A percentile compares a stretch with the other conserved stretches of the same genome.
Evolutionary conservation across 2,329 filamentous ascomycete species (phyloP).

Genomic region (Trichophyton rubrum): DNA sequence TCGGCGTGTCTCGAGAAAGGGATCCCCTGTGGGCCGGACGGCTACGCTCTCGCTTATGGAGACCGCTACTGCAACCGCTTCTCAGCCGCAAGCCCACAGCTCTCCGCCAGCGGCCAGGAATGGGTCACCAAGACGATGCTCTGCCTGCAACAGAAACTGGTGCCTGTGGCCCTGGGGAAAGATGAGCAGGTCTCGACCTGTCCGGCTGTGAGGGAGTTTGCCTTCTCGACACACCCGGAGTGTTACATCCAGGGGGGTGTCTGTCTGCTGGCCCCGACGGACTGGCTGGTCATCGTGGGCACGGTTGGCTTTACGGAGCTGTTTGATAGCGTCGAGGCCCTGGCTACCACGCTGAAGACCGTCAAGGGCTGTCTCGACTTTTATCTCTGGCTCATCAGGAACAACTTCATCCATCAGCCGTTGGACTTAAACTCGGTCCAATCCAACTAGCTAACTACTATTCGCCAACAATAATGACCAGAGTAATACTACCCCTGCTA

Average conservation of each 20-base stretch:
- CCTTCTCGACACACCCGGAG: slow-evolving; percentile 15
- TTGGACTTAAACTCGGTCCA: too few species aligned
- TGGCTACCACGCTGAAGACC: slow-evolving; percentile 5
- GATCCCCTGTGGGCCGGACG: slow-evolving; percentile 17
- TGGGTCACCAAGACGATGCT: slow-evolving; percentile 21
- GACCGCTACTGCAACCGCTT: slow-evolving; percentile 20
- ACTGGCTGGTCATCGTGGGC: slow-evolving; percentile 16
- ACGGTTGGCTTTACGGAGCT: slow-evolving; percentile 8
- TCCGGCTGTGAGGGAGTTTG: slow-evolving; percentile 13
- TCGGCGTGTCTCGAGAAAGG: slow-evolving; percentile 15
- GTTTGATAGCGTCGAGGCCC: slow-evolving; percentile 7
- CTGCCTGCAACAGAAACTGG: slow-evolving; percentile 19
- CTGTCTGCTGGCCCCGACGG: slow-evolving; percentile 13
- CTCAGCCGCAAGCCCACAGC: slow-evolving; percentile 6
- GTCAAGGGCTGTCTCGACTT: slow-evolving; percentile 7
- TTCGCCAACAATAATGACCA: too few species aligned
- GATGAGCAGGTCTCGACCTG: slow-evolving; percentile 10
- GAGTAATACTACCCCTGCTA: too few species aligned
- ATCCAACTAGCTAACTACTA: too few species aligned
- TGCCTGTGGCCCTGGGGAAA: slow-evolving; percentile 14
- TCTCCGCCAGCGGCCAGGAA: slow-evolving; percentile 15
- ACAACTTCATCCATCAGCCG: background rate
- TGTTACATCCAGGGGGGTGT: slow-evolving; percentile 18
- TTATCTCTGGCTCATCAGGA: slow-evolving; percentile 7
- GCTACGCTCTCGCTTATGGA: slow-evolving; percentile 23